Conservation (phyloP, 1,139 yeast species). For the Yamadazyma friedrichii region DNA sequence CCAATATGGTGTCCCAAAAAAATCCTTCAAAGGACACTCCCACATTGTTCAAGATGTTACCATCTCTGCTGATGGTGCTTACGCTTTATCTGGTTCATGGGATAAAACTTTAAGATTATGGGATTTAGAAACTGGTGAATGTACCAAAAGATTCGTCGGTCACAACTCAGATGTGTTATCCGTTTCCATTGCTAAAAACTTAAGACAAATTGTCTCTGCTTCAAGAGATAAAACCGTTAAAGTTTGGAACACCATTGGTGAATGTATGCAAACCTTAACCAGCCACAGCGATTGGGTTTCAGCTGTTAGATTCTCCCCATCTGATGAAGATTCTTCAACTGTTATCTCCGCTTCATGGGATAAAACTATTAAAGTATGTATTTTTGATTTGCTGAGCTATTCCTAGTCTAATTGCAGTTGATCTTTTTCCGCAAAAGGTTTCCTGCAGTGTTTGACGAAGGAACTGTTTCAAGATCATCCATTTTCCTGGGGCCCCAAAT, state of each 20-base stretch:
- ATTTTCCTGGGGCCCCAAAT: no score
- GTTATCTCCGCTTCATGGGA: constrained; percentile 99
- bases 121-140: constrained; percentile 95
- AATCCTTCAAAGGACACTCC: constrained; percentile 97
- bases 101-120: constrained; percentile 98
- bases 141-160: constrained; percentile 94
- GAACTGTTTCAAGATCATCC: no score
- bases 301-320: constrained; percentile 93
- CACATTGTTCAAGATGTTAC: constrained; percentile 99
- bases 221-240: constrained; percentile 99
- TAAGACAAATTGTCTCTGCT: constrained; percentile 98
- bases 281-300: constrained; percentile 99
- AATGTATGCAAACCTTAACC: constrained; percentile 90
- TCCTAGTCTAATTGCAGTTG: no score
- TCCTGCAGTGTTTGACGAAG: no score
- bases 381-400: neutral
- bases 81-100: constrained; percentile 99
- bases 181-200: constrained; percentile 94
- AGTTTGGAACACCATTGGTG: constrained; percentile 99
- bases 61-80: constrained; percentile 97
- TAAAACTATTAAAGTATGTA: constrained; percentile 97
- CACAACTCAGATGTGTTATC: constrained; percentile 98
- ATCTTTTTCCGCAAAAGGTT: neutral
- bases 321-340: constrained; percentile 58
- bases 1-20: constrained; percentile 98